A percentile compares a stretch with the other conserved stretches of the same genome.
These are phyloP conservation scores for Verticillium albo-atrum DNA, from an alignment of 2,329 filamentous ascomycete species.

Conservation along the genomic window DNA sequence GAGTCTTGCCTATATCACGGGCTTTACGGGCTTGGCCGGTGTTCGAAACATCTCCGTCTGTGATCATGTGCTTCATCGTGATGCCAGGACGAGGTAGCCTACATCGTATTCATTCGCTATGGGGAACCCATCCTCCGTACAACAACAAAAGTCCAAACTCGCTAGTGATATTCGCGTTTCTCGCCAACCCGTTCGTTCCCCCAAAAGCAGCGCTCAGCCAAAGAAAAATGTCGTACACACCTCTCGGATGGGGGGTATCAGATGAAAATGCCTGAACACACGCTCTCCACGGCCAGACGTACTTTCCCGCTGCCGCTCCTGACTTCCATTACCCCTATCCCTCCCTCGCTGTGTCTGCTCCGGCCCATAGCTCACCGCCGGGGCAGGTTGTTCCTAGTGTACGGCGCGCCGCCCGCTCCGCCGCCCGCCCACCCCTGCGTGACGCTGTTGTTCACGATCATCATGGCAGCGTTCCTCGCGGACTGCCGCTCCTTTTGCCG, in stretches of 20 bases:
- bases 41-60: too few relatives aligned
- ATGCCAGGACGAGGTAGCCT: background rate
- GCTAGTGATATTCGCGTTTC: background rate
- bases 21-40: too few relatives aligned
- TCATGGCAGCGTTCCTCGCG: constrained; percentile 83
- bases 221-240: background rate
- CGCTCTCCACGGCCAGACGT: background rate
- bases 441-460: constrained; percentile 92
- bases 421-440: constrained; percentile 48
- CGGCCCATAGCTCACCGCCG: constrained; percentile 28
- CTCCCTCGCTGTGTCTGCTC: background rate
- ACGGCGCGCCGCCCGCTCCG: constrained; percentile 25
- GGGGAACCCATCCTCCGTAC: background rate
- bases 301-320: background rate
- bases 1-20: background rate
- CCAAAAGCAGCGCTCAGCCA: background rate
- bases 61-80: too few relatives aligned
- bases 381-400: constrained; percentile 41
- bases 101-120: background rate
- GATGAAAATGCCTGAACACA: background rate
- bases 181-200: background rate
- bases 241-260: background rate
- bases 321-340: background rate
- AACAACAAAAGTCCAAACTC: background rate
- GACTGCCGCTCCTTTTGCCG: constrained; percentile 91